A percentile compares a stretch with the other conserved stretches of the same genome.
phyloP scores from a whole-genome alignment of 1,139 yeast genomes.

The Saccharomyces hybrid region DNA sequence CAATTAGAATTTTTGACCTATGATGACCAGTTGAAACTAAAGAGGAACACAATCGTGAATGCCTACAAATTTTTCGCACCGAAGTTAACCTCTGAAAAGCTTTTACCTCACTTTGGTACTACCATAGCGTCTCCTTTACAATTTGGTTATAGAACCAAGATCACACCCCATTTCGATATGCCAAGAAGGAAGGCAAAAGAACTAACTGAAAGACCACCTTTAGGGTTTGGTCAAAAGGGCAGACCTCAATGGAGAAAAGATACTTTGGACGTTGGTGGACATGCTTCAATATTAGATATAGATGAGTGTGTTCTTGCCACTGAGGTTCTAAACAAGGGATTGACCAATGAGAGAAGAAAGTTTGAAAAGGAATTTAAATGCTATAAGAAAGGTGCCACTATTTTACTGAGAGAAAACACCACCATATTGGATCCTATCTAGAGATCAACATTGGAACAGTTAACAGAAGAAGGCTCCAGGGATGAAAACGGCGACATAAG shows the following conservation, averaged over 20 bases:
- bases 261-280: slow-evolving; percentile 39
- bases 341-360: slow-evolving; percentile 57
- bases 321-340: slow-evolving; percentile 60
- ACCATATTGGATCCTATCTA: slow-evolving; percentile 31
- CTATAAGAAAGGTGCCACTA: slow-evolving; percentile 80
- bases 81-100: slow-evolving; percentile 33
- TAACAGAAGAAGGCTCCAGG: slow-evolving; percentile 39
- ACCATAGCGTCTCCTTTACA: slow-evolving; percentile 78
- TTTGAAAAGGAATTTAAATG: slow-evolving; percentile 45
- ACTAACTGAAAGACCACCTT: slow-evolving; percentile 46
- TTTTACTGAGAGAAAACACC: slow-evolving; percentile 74
- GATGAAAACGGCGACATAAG: slow-evolving; percentile 35
- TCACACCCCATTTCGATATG: slow-evolving; percentile 91
- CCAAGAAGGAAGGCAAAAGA: slow-evolving; percentile 38
- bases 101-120: slow-evolving; percentile 50
- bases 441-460: slow-evolving; percentile 32
- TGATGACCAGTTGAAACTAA: slow-evolving; percentile 60
- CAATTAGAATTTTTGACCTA: slow-evolving; percentile 81
- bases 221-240: slow-evolving; percentile 86
- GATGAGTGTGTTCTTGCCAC: slow-evolving; percentile 94
- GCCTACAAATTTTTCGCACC: slow-evolving; percentile 77
- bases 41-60: slow-evolving; percentile 64
- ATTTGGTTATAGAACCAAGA: slow-evolving; percentile 75
- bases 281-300: slow-evolving; percentile 60
- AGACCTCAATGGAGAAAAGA: slow-evolving; percentile 60